Percentiles rank a stretch among this genome's conserved stretches.
Evolutionary conservation across 345 rosid genomes (phyloP).

Genomic region (Eucalyptus cloeziana): DNA sequence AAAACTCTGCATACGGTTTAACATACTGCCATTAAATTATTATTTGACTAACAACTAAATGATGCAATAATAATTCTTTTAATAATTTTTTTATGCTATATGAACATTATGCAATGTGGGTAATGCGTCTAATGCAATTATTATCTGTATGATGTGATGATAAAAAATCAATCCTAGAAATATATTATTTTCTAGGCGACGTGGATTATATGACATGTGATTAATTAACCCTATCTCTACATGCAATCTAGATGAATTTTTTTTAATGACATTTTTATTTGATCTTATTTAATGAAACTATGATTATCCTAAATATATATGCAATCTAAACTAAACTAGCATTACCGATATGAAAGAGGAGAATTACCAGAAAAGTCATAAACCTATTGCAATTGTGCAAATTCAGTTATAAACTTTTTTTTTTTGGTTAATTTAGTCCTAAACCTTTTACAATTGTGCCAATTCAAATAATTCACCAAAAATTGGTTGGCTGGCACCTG

Average conservation of each 20-base stretch:
- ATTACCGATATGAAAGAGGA: not conserved
- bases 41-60: not conserved
- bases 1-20: too few relatives aligned
- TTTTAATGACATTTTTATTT: too few relatives aligned
- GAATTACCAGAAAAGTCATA: too few relatives aligned
- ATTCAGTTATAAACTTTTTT: too few relatives aligned
- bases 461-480: accelerated
- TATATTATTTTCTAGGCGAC: not conserved
- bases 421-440: too few relatives aligned
- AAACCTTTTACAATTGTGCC: too few relatives aligned
- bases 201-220: not conserved
- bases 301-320: not conserved
- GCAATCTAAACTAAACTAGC: not conserved
- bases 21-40: too few relatives aligned
- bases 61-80: not conserved
- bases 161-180: not conserved
- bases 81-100: not conserved
- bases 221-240: not conserved
- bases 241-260: not conserved
- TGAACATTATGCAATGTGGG: not conserved
- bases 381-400: too few relatives aligned
- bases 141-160: not conserved
- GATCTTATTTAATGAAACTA: not conserved
- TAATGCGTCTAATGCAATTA: not conserved
- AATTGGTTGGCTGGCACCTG: too few relatives aligned